Evolutionary conservation across 768 basidiomycete species (phyloP), one percentile per base, ranked within the genome.

Genomic region (Auricularia sp.): DNA sequence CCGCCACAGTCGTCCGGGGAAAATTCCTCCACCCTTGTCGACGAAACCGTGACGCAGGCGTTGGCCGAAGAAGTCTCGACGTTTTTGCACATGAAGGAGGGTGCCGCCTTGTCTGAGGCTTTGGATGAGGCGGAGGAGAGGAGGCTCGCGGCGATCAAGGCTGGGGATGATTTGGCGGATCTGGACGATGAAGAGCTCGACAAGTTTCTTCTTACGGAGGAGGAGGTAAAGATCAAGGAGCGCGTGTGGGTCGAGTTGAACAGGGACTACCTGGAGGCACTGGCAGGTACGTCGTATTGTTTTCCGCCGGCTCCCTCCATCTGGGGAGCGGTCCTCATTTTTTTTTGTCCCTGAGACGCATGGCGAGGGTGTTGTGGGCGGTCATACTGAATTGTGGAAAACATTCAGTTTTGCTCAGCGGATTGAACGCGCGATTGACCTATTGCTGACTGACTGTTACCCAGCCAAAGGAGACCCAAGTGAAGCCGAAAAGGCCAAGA

Each of bases 171-270:
- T 67, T 75, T 93, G 58, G 72, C 78, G 29, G 91, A 88, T 18
- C 78, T 97, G n/a, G 88, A 97, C 73, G 94, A 97, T 70, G 91
- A 87, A 4, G 94, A 97, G 72, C 80, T 97, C 51, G 88, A 96
- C 72, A 79, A 78, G n/a, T n/a, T n/a, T 65, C 89, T 97, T 72
- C 76, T 92, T 64, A 75, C 93, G 34, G 84, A 81, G 6, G n/a
- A n/a, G 29, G 93, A 96, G 74, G 87, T 91, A 3, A 85, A 79
- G 72, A 80, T 91, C 71, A 98, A 91, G 74, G 91, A 93, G 73
- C 85, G 91, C 11, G 84, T 97, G 1, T 98, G 94, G 94, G 92
- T 95, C 60, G 93, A 95, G 75, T 78, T 93, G 70, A 97, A 97
- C 73, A 83, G 83, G 69, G 94, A 97, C 36, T 98, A 96, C 73